Evolutionary conservation across 148 eudicot genomes (phyloP).

Genomic region (Silene latifolia): DNA sequence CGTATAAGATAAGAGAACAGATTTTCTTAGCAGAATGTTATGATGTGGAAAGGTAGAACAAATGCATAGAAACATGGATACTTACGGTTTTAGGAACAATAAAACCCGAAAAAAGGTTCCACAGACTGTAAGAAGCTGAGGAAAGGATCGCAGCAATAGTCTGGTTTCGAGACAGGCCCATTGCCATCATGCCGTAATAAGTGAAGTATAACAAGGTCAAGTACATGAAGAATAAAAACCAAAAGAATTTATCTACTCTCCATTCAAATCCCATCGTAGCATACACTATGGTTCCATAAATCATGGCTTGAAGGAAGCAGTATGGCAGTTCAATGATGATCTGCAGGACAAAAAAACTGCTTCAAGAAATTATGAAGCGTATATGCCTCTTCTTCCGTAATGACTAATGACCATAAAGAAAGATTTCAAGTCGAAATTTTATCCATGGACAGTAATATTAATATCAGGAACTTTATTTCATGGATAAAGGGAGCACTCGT

Average conservation of each 20-base stretch:
- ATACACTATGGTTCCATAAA: conserved; percentile 30
- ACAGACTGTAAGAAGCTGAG: conserved; percentile 16
- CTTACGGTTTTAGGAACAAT: conserved; percentile 33
- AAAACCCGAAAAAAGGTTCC: conserved; percentile 42
- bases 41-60: too few relatives aligned
- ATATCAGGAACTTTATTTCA: too few relatives aligned
- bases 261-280: conserved; percentile 31
- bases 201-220: conserved; percentile 34
- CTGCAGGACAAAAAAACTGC: conserved; percentile 8
- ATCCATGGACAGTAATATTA: too few relatives aligned
- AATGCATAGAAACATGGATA: background rate
- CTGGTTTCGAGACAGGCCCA: conserved; percentile 30
- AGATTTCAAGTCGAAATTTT: too few relatives aligned
- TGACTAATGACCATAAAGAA: too few relatives aligned
- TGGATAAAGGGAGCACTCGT: too few relatives aligned
- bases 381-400: too few relatives aligned
- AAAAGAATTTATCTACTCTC: conserved; percentile 33
- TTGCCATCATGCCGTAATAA: conserved; percentile 37
- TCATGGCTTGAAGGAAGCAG: conserved; percentile 20
- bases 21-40: too few relatives aligned
- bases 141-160: conserved; percentile 23
- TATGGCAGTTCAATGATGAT: conserved; percentile 37
- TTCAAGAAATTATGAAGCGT: background rate
- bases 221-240: conserved; percentile 25
- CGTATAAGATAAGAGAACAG: background rate